phyloP scores from a whole-genome alignment of 2,329 filamentous ascomycete genomes.

The Verticillium isaacii region DNA sequence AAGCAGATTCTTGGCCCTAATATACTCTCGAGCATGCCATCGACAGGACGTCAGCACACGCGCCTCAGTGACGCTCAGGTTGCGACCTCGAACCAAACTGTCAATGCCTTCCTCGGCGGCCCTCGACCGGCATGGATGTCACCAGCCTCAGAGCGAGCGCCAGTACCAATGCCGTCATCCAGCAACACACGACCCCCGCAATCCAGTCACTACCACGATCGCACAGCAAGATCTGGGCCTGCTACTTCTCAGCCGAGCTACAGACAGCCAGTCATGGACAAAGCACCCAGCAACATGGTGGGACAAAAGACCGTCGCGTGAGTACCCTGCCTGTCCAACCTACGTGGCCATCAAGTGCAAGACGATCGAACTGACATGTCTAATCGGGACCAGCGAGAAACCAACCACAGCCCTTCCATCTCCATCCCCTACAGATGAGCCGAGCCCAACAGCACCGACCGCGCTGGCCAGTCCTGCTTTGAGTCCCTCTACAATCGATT shows the following conservation, averaged over 20 bases:
- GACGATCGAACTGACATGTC: not conserved
- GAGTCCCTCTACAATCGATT: not conserved
- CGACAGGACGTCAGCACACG: constrained; percentile 8
- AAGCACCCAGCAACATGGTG: not conserved
- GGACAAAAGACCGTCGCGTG: not conserved
- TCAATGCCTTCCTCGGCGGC: constrained; percentile 31
- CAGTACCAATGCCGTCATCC: not conserved
- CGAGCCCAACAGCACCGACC: constrained; percentile 33
- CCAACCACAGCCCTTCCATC: constrained; percentile 47
- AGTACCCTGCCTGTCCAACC: not conserved
- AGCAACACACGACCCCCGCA: not conserved
- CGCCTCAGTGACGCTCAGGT: constrained; percentile 18
- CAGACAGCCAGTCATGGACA: not conserved
- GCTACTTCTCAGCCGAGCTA: not conserved
- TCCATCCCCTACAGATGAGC: constrained; percentile 58
- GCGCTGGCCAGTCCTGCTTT: not conserved
- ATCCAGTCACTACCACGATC: not conserved
- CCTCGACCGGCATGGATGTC: not conserved
- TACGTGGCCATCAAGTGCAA: not conserved
- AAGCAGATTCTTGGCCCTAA: not conserved
- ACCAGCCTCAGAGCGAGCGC: not conserved
- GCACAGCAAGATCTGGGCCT: not conserved
- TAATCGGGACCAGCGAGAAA: not conserved
- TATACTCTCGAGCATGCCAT: constrained; percentile 1
- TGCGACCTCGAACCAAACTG: constrained; percentile 34